These are phyloP conservation scores for Aureobasidium melanogenum DNA, from an alignment of 2,329 filamentous ascomycete species.

Conservation along the genomic window DNA sequence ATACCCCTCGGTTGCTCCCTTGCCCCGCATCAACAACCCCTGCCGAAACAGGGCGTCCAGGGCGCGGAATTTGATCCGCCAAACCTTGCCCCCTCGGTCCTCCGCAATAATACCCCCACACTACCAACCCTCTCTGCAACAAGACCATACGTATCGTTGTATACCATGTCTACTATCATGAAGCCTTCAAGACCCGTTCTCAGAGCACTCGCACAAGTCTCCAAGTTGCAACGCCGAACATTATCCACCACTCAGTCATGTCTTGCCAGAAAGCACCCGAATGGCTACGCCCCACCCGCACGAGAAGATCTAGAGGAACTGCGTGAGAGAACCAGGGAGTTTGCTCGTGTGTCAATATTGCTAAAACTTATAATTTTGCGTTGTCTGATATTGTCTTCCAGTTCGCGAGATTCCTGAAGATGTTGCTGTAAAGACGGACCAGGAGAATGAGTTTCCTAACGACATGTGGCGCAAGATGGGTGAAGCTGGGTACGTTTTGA, in stretches of 20 bases:
- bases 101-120: not conserved
- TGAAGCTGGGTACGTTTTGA: conserved; percentile 55
- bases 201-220: not conserved
- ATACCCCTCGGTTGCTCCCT: conserved; percentile 3
- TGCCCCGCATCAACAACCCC: conserved; percentile 4
- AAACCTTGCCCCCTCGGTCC: not conserved
- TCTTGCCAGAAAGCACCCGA: conserved; percentile 62
- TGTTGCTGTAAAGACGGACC: conserved; percentile 74
- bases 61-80: not conserved
- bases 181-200: not conserved
- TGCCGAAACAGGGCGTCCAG: conserved; percentile 4
- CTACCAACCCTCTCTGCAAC: not conserved
- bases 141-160: not conserved
- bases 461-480: conserved; percentile 93
- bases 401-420: conserved; percentile 79
- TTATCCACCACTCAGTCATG: conserved; percentile 15
- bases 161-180: not conserved
- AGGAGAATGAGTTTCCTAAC: conserved; percentile 75
- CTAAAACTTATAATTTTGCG: fast-evolving
- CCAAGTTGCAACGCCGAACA: not conserved
- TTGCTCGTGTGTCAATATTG: conserved; percentile 47
- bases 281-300: conserved; percentile 59
- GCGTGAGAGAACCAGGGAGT: conserved; percentile 78
- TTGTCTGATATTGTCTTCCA: conserved; percentile 15
- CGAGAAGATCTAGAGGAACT: conserved; percentile 69